phyloP scores from a whole-genome alignment of 2,329 filamentous ascomycete genomes.

The Hortaea werneckii region DNA sequence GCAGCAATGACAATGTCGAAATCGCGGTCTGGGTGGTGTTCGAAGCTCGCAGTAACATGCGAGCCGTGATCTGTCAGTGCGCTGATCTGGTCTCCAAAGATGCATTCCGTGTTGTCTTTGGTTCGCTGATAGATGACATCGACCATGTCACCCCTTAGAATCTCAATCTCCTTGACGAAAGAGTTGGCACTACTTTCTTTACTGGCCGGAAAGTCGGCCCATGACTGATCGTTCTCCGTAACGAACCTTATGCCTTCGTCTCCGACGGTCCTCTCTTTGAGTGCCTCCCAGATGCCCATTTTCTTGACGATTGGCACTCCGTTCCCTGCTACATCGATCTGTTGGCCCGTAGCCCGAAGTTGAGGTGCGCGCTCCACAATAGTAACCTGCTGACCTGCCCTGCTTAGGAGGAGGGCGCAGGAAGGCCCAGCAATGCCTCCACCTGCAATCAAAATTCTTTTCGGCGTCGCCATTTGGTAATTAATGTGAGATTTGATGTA shows the following conservation, averaged over 20 bases:
- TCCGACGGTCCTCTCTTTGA: conserved; percentile 9
- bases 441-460: conserved; percentile 13
- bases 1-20: conserved; percentile 22
- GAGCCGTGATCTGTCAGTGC: conserved; percentile 1
- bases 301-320: conserved; percentile 14
- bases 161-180: conserved; percentile 44
- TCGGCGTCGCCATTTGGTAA: conserved; percentile 1
- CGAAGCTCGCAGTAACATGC: conserved; percentile 5
- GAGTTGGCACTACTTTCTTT: conserved; percentile 4
- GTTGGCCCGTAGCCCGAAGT: conserved; percentile 13
- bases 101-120: conserved; percentile 14
- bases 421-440: conserved; percentile 16
- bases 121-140: conserved; percentile 31
- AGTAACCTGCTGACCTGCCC: conserved; percentile 10
- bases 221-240: conserved; percentile 8
- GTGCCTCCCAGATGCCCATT: conserved; percentile 19
- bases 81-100: conserved; percentile 5
- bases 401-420: conserved; percentile 11
- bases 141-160: conserved; percentile 44
- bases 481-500: no score
- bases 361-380: conserved; percentile 10
- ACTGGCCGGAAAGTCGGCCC: conserved; percentile 15
- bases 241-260: conserved; percentile 20
- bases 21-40: not conserved
- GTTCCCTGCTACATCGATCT: conserved; percentile 21